These are phyloP conservation scores for Mantamonas sphyraenae DNA, from an alignment of 78 protist species.

Conservation along the genomic window DNA sequence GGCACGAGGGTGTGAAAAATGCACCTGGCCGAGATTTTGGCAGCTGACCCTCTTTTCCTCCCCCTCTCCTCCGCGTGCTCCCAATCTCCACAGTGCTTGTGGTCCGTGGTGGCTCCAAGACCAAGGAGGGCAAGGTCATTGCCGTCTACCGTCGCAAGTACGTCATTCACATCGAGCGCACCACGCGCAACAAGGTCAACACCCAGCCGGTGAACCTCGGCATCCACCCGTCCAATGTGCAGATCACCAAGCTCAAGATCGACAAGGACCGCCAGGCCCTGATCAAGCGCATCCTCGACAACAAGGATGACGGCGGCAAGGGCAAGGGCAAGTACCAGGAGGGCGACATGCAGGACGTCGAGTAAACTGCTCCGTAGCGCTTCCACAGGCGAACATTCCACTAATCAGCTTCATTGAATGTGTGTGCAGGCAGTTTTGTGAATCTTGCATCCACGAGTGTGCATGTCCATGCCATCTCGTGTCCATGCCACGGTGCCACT, in stretches of 20 bases:
- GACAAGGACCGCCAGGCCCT: conserved; percentile 87
- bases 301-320: conserved; percentile 47
- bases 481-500: too few relatives aligned
- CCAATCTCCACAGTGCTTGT: too few relatives aligned
- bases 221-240: conserved; percentile 72
- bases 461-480: too few relatives aligned
- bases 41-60: neutral
- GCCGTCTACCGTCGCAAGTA: conserved; percentile 87
- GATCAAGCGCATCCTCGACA: conserved; percentile 80
- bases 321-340: conserved; percentile 68
- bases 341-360: conserved; percentile 33
- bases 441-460: too few relatives aligned
- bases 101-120: conserved; percentile 81
- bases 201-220: conserved; percentile 7
- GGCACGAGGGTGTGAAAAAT: too few relatives aligned
- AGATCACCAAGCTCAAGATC: conserved; percentile 89
- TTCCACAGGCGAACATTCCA: conserved; percentile 1
- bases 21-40: too few relatives aligned
- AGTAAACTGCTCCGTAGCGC: conserved; percentile 12
- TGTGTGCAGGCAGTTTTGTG: too few relatives aligned
- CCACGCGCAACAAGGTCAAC: conserved; percentile 82
- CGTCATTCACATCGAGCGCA: conserved; percentile 88
- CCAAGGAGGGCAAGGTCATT: conserved; percentile 75
- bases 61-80: neutral
- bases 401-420: conserved; percentile 3